Percentiles rank a stretch among this genome's conserved stretches.
Evolutionary conservation across 139 green algal species (phyloP).

Genomic region (Picocystis salinarum): DNA sequence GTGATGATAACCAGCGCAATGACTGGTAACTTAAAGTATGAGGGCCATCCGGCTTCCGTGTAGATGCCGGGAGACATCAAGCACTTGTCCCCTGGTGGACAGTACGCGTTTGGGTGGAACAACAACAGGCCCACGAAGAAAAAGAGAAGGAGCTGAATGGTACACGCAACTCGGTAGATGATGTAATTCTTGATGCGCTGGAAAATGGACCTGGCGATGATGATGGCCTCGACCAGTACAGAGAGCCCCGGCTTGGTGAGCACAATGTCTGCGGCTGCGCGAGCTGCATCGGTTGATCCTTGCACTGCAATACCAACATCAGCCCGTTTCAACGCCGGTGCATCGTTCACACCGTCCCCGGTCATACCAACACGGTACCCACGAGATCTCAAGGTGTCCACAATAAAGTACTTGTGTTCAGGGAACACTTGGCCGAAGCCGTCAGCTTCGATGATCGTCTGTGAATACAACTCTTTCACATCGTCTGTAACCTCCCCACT

Average conservation of each 20-base stretch:
- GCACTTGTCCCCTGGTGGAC: too few species aligned
- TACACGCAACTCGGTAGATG: constrained; percentile 48
- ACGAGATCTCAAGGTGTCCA: constrained; percentile 32
- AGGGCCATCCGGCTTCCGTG: constrained; percentile 12
- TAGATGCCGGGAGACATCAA: too few species aligned
- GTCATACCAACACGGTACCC: constrained; percentile 46
- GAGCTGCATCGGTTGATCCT: constrained; percentile 54
- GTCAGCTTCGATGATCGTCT: constrained; percentile 49
- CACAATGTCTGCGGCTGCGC: constrained; percentile 72
- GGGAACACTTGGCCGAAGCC: constrained; percentile 60
- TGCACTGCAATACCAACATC: constrained; percentile 70
- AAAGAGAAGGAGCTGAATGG: constrained; percentile 7
- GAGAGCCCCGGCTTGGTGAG: constrained; percentile 57
- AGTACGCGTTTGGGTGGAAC: constrained; percentile 1
- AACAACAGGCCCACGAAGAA: constrained; percentile 1
- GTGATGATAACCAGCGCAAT: constrained; percentile 77
- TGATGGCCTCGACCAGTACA: constrained; percentile 54
- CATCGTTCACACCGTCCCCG: constrained; percentile 81
- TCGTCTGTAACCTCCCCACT: constrained; percentile 27
- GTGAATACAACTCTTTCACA: not conserved
- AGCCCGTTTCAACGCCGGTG: constrained; percentile 58
- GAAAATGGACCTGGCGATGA: constrained; percentile 54
- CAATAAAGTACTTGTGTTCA: constrained; percentile 65
- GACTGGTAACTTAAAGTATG: constrained; percentile 66
- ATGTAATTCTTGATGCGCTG: constrained; percentile 66